Evolutionary conservation across 805 yeast species (phyloP).

Genomic region (Wickerhamiella galacta): DNA sequence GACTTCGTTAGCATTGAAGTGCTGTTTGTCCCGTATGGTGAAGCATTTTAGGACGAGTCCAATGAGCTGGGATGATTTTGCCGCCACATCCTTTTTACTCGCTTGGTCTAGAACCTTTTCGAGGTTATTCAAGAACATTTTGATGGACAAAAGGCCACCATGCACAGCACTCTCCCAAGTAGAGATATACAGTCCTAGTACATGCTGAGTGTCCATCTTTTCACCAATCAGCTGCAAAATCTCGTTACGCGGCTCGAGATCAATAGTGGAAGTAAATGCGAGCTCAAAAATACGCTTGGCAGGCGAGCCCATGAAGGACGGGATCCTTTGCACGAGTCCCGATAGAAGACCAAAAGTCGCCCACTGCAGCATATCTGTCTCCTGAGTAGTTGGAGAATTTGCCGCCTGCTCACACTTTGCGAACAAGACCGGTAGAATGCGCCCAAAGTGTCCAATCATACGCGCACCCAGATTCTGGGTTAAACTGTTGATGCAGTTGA

Average conservation of each 20-base stretch:
- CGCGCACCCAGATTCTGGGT: constrained; percentile 70
- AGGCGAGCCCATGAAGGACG: constrained; percentile 63
- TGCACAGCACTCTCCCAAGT: constrained; percentile 36
- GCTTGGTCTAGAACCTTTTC: constrained; percentile 48
- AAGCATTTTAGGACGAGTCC: constrained; percentile 52
- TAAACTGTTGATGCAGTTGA: constrained; percentile 53
- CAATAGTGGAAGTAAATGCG: constrained; percentile 29
- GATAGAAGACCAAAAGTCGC: constrained; percentile 58
- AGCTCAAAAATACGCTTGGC: constrained; percentile 44
- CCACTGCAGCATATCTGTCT: constrained; percentile 35
- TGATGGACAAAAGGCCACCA: constrained; percentile 31
- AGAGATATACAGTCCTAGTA: constrained; percentile 42
- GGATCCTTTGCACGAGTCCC: constrained; percentile 63
- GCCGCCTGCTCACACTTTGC: constrained; percentile 34
- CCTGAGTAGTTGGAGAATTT: constrained; percentile 15
- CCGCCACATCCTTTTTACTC: constrained; percentile 61
- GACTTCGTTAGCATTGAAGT: constrained; percentile 53
- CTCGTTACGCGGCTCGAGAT: constrained; percentile 35
- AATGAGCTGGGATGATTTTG: constrained; percentile 50
- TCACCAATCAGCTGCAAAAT: constrained; percentile 41
- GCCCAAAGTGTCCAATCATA: constrained; percentile 68
- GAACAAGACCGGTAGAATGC: constrained; percentile 61
- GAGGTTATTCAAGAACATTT: constrained; percentile 51
- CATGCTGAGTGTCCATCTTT: constrained; percentile 48
- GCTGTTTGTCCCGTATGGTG: constrained; percentile 44